Base-by-base conservation (phyloP, 1,284 basidiomycete species). In the Vanrija sp. region DNA sequence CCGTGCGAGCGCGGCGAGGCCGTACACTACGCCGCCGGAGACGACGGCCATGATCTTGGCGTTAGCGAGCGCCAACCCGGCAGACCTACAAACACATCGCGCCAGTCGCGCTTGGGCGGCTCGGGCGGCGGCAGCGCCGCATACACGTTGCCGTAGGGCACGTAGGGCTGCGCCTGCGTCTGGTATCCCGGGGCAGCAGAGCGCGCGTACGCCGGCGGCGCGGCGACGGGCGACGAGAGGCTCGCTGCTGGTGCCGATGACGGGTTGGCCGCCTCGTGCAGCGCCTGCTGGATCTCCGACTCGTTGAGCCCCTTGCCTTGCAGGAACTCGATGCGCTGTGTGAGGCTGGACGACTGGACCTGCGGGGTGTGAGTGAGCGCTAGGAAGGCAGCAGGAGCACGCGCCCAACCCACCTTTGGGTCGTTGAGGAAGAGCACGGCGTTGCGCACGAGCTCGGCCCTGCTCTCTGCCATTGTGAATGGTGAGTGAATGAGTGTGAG, bases 261-360 rank as follows among this genome's bases (percentile, higher is more conserved):
- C 45, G 45, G 22, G 52, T 48, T 47, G 45, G 75, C 0, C 82
- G 67, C 82, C 67, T 85, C 85, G 56, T 82, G 80, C 63, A 98
- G 76, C 6, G 92, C 95, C 51, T 85, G 80, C 73, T 97, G 90
- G 59, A 98, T 94, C 76, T 98, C 95, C 14, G 80, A 71, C 16
- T 82, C 81, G 0, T 84, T 87, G 23, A 98, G 79, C 2, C 95
- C 95, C 73, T 98, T 98, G 6, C 90, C 87, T 69, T 97, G 88
- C 22, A 98, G 83, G 78, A 98, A 98, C 66, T 90, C 86, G 47
- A 98, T 83, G 46, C 89, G 84, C 71, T 95, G 89, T 5, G 87
- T 82, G 31, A 97, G 76, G 2, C 91, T 80, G 2, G 91, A 89
- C 24, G 84, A 79, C 69, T 75, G 69, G 23, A 81, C 77, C 69